phyloP scores from a whole-genome alignment of 2,329 filamentous ascomycete species.

The Cladosporium cucumerinum region DNA sequence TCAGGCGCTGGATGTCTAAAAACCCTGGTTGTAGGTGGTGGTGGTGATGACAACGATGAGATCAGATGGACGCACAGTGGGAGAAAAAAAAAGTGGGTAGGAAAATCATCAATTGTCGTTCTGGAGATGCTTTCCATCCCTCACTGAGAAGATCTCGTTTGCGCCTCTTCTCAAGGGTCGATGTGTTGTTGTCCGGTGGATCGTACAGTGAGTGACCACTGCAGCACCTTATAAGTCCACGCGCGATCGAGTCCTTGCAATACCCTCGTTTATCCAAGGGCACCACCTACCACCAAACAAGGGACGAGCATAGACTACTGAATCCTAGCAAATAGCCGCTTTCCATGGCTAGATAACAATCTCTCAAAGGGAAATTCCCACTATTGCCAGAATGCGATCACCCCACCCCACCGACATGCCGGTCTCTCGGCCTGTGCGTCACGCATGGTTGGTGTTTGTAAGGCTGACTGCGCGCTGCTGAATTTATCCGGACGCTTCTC shows the following conservation, averaged over 20 bases:
- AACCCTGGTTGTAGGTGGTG: background rate
- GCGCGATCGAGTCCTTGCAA: too few species aligned
- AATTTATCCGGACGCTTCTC: constrained; percentile 15
- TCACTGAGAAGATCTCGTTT: background rate
- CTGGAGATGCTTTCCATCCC: background rate
- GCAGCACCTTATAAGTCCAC: too few species aligned
- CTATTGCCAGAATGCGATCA: background rate
- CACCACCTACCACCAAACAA: background rate
- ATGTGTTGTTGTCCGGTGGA: background rate
- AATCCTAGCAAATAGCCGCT: background rate
- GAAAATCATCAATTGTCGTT: background rate
- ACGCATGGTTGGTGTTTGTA: background rate
- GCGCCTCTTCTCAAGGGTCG: background rate
- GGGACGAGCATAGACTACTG: too few species aligned
- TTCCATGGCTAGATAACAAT: background rate
- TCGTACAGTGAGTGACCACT: background rate
- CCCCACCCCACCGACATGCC: background rate
- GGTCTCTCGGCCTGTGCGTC: background rate
- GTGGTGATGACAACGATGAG: background rate
- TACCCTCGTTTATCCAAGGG: too few species aligned
- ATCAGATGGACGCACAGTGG: background rate
- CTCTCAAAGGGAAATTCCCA: too few species aligned
- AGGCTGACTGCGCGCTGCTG: background rate
- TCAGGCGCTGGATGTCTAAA: background rate
- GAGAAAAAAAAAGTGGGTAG: background rate